Conservation (phyloP, 208 protist genomes). For the Leishmania aethiopica region DNA sequence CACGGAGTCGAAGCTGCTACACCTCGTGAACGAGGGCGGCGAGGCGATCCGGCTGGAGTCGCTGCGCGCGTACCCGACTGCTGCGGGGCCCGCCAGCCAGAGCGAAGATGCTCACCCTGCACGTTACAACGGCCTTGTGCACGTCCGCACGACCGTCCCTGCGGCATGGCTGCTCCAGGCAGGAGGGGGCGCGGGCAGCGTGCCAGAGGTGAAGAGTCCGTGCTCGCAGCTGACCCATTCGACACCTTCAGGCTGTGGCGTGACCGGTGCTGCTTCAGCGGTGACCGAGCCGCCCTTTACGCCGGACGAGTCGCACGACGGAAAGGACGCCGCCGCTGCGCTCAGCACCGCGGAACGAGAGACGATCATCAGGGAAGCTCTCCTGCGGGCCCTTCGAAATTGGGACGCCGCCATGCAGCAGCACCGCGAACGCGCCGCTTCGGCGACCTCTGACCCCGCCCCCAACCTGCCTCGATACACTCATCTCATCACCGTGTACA, state of each 20-base stretch:
- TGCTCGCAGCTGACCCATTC: not conserved
- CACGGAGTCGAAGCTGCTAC: conserved; percentile 31
- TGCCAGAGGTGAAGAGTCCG: conserved; percentile 1
- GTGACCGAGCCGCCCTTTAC: not conserved
- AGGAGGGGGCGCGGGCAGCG: not conserved
- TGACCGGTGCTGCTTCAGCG: not conserved
- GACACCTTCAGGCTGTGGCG: not conserved
- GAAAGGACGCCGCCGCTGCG: not conserved
- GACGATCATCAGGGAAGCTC: not conserved
- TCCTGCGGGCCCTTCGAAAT: conserved; percentile 3
- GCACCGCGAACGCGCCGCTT: not conserved
- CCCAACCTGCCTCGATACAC: conserved; percentile 2
- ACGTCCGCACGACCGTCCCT: conserved; percentile 16
- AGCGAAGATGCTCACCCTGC: not conserved
- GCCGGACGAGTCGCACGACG: not conserved
- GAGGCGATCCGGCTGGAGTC: not conserved
- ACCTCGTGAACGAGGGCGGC: conserved; percentile 31
- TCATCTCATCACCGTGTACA: conserved; percentile 6
- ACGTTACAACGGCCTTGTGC: conserved; percentile 25
- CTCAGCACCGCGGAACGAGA: conserved; percentile 4
- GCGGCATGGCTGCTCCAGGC: conserved; percentile 12
- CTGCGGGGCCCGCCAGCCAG: not conserved
- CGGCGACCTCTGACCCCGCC: not conserved
- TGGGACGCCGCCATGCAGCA: conserved; percentile 10
- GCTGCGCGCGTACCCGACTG: not conserved